Percentiles rank a stretch among this genome's conserved stretches.
Conservation (phyloP, 129 eudicot genomes). For the Oenanthe sinensis region DNA sequence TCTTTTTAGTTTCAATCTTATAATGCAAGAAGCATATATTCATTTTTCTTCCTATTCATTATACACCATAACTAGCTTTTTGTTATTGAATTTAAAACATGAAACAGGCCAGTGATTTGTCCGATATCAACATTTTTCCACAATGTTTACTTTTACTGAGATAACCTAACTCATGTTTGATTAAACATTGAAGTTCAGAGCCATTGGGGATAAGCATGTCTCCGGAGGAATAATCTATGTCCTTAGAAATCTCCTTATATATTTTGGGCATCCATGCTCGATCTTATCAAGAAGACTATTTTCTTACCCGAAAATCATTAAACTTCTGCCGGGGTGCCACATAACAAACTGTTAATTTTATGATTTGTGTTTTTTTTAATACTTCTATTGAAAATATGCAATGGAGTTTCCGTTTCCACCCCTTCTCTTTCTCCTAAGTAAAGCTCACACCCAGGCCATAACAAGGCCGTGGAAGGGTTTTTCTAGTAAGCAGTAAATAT, state of each 20-base stretch:
- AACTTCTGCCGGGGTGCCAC: neutral
- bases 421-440: neutral
- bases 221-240: neutral
- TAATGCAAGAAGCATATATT: neutral
- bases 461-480: neutral
- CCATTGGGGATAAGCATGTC: neutral
- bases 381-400: neutral
- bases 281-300: too few species aligned
- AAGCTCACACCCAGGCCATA: neutral
- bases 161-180: neutral
- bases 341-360: neutral
- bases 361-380: too few species aligned
- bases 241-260: neutral
- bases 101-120: neutral
- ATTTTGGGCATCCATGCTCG: too few species aligned
- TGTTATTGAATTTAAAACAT: neutral
- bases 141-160: conserved; percentile 2
- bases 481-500: neutral
- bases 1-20: neutral
- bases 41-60: neutral
- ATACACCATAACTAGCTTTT: neutral
- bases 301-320: neutral
- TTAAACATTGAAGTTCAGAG: neutral
- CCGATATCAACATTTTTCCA: neutral
- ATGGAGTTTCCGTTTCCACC: neutral